Conservation (phyloP, 2,329 filamentous ascomycete genomes). For the Dothistroma septosporum region DNA sequence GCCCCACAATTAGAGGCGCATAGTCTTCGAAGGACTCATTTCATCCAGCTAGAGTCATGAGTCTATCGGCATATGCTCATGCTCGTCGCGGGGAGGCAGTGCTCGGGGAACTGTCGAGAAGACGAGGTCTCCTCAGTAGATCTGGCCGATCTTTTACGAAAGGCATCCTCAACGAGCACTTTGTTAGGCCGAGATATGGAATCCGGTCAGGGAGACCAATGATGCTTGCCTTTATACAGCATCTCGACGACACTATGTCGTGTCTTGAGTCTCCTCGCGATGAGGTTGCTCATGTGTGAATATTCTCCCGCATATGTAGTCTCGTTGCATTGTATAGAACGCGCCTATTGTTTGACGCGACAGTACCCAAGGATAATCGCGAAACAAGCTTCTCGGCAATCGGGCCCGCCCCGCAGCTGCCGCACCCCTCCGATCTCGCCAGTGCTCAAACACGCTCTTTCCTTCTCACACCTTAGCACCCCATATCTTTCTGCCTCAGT, state of each 20-base stretch:
- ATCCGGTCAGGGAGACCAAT: background rate
- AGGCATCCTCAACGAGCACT: constrained; percentile 7
- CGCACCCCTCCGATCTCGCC: background rate
- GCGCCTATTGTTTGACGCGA: background rate
- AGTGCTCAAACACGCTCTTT: constrained; percentile 9
- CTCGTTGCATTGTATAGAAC: background rate
- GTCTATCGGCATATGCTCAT: no score
- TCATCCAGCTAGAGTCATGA: no score
- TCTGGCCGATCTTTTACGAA: constrained; percentile 18
- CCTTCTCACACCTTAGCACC: background rate
- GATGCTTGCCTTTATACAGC: background rate
- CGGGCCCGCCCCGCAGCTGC: background rate
- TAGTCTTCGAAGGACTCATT: no score
- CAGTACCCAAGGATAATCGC: background rate
- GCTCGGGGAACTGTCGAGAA: background rate
- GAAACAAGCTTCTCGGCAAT: constrained; percentile 3
- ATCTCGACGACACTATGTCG: background rate
- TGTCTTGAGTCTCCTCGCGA: background rate
- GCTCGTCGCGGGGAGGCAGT: no score
- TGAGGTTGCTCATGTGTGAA: background rate
- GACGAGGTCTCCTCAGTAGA: constrained; percentile 15
- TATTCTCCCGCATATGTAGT: background rate
- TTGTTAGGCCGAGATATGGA: background rate
- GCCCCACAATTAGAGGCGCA: no score
- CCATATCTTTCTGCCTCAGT: constrained; percentile 4